Base-by-base conservation (phyloP, 768 basidiomycete species). In the Russula griseocarnosa region DNA sequence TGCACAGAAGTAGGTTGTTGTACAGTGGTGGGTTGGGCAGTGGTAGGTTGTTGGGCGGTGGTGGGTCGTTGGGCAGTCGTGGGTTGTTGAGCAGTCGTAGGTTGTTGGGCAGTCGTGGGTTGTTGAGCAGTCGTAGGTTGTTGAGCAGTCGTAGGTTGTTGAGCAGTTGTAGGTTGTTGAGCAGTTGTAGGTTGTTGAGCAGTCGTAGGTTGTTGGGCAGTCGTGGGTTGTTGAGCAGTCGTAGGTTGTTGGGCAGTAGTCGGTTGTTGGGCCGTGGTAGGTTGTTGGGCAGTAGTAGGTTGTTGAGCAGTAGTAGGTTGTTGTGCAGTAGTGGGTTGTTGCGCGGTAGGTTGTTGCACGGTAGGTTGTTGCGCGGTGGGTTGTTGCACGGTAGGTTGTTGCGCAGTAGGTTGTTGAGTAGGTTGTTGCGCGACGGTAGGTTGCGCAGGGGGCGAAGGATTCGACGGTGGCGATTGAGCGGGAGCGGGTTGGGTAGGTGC, bases 401-500 rank as follows among this genome's bases (percentile, higher is more conserved):
- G 22, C 10, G 42, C 42, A 5, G 47, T 13, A 1, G 47, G n/a
- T n/a, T n/a, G n/a, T n/a, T n/a, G n/a, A n/a, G n/a, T 24, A 10
- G 47, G 42, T n/a, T 10, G 38, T 38, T 38, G 47, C 11, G 24
- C 10, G 2, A 24, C 26, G 0, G 47, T 18, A 18, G 20, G 36
- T 7, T 10, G n/a, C 2, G 46, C 3, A 5, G 55, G 32, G 13
- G 63, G 47, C 14, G 54, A 24, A 30, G 28, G 10, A 3, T 28
- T 30, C 2, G 28, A 7, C 24, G 67, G 53, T 24, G 71, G 57
- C 26, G 70, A 56, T 22, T 54, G 24, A 3, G 72, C 59, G n/a
- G 49, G 24, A 50, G 68, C 47, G 5, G 47, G 0, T 20, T n/a
- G 20, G 20, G 47, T 5, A 16, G 51, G 26, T n/a, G 30, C n/a